Evolutionary conservation across 2,329 filamentous ascomycete species (phyloP), one percentile per base, ranked within the genome.

Genomic region (Fusarium verticillioides): DNA sequence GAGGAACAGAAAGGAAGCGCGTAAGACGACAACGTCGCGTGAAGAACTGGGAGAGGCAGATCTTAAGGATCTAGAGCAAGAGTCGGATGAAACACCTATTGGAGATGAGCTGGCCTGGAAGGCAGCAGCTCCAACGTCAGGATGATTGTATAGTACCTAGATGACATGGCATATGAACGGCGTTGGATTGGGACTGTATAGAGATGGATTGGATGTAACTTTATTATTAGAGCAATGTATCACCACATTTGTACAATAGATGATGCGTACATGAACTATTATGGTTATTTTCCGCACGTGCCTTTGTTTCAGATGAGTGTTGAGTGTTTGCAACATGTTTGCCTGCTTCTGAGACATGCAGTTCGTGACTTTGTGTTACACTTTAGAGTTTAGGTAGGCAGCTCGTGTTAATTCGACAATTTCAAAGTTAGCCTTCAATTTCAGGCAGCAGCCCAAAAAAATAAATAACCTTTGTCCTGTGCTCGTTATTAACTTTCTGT

Each of bases 1-100:
- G 46, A 68, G 13, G 15, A 69, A 70, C 67, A 75, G 82, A 46
- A 13, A 34, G 5, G 57, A 73, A 40, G 80, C 78, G 2, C 52
- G 62, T n/a, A 63, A 63, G 40, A 72, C 54, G 11, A 53, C 67
- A 18, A 59, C 62, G n/a, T 49, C 50, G 9, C 70, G 74, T 12
- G 63, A 69, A 13, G 70, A 63, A 13, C 49, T 73, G 10, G 60
- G 59, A 23, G 67, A 77, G n/a, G 64, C 60, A 9, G 65, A 75
- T 3, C 57, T 69, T 1, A 60, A 73, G 16, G 67, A 64, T 13
- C 52, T 66, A 18, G 69, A 75, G 28, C 67, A 73, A 3, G 77
- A 76, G 52, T 62, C 64, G 9, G 70, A 76, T 28, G 71, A 76
- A 5, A 47, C 61, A 18, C 74, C 68, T 0, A 36, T 76, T 26